Base-by-base conservation (phyloP, 139 green algal species). In the Picochlorum sp. region DNA sequence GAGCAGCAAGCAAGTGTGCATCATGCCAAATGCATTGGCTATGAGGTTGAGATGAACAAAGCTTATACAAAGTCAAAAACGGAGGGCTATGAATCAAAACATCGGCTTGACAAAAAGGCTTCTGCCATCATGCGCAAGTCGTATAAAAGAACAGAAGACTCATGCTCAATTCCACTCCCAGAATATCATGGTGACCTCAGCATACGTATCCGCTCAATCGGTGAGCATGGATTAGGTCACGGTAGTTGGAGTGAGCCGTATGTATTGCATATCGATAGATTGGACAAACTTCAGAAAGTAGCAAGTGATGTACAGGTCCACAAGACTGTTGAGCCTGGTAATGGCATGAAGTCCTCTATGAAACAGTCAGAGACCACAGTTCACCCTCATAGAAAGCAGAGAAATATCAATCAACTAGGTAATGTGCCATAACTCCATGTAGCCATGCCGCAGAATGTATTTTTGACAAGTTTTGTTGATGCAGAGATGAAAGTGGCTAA, bases 121-220 rank as follows among this genome's bases (percentile, higher is more conserved):
- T 54, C 45, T 41, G 44, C 23, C 21, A 41, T 41, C 34, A 13
- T 41, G 34, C 34, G 34, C 34, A 41, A 41, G 8, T 41, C 34
- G 8, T 49, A 4, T 18, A 60, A 38, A 16, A 23, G 57, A n/a
- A 30, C 69, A 18, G 34, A 41, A 41, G 34, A 52, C 57, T 58
- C 50, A 69, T 21, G 74, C 49, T 1, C 62, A 2, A 41, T 41
- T 41, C 34, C 34, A 41, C 34, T 41, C 8, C 6, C 34, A 41
- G 34, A 41, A 41, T 41, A 41, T 41, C 8, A 41, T 7, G 51
- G 51, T 34, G 20, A 16, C 13, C 23, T 86, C 60, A 58, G 44
- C 30, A 63, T 89, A 16, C 68, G 76, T 3, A 66, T 86, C 52
- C 78, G 82, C 3, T 65, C 72, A 15, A 75, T 84, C 13, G 82